Conservation (phyloP, 768 basidiomycete species). For the Hemileccinum rubropunctum region DNA sequence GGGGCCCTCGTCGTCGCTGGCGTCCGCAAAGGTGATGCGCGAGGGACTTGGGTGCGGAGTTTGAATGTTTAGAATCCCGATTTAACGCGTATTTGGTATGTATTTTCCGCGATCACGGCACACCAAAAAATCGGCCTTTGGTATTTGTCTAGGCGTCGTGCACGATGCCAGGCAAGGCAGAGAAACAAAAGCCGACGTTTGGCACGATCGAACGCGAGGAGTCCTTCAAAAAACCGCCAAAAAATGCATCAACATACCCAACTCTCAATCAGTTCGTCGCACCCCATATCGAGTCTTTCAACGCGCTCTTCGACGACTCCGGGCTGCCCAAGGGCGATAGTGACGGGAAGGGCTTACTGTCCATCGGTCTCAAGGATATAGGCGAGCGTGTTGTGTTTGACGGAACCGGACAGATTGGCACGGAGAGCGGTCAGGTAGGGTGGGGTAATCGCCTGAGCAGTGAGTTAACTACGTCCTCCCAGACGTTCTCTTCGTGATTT, state of each 20-base stretch:
- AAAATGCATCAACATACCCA: slow-evolving; percentile 63
- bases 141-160: no score
- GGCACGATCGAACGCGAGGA: slow-evolving; percentile 79
- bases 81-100: slow-evolving; percentile 17
- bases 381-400: slow-evolving; percentile 94
- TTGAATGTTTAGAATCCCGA: slow-evolving; percentile 18
- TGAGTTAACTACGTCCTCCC: slow-evolving; percentile 41
- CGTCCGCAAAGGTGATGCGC: slow-evolving; percentile 12
- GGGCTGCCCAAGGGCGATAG: slow-evolving; percentile 72
- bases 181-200: slow-evolving; percentile 57
- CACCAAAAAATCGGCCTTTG: slow-evolving; percentile 10
- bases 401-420: slow-evolving; percentile 52
- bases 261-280: slow-evolving; percentile 90
- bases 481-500: slow-evolving; percentile 6
- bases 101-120: slow-evolving; percentile 21
- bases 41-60: slow-evolving; percentile 19
- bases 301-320: slow-evolving; percentile 92
- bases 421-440: slow-evolving; percentile 50
- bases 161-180: slow-evolving; percentile 51
- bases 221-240: slow-evolving; percentile 72
- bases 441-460: slow-evolving; percentile 87
- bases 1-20: slow-evolving; percentile 25
- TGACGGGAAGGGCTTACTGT: slow-evolving; percentile 77
- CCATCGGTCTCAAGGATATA: slow-evolving; percentile 77
- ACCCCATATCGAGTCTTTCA: slow-evolving; percentile 96